phyloP scores from a whole-genome alignment of 179 eudicot genomes.

The Beta lomatogona region DNA sequence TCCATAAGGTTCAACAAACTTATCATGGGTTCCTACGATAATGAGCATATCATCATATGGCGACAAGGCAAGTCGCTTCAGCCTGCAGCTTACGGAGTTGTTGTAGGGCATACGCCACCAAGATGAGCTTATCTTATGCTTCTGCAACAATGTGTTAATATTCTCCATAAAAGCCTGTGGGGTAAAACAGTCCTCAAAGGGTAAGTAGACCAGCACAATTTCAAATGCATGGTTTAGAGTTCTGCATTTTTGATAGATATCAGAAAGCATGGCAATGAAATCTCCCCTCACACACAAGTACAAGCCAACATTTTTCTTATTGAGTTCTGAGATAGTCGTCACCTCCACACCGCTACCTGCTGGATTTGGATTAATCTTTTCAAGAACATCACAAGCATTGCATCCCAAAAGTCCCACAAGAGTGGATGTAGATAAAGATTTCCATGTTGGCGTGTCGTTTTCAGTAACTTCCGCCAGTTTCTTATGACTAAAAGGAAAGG shows the following conservation, averaged over 20 bases:
- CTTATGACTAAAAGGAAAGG: neutral
- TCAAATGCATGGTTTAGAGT: neutral
- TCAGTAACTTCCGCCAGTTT: neutral
- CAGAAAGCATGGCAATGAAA: neutral
- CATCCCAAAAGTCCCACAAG: neutral
- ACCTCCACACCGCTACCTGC: neutral
- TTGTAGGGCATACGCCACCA: neutral
- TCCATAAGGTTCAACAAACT: neutral
- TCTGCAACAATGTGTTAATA: neutral
- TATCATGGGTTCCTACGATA: neutral
- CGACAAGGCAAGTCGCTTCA: neutral
- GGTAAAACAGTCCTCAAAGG: neutral
- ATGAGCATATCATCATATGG: neutral
- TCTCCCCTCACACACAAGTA: neutral
- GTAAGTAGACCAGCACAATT: slow-evolving; percentile 6
- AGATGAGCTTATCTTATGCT: neutral
- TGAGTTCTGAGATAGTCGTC: neutral
- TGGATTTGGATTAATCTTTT: neutral
- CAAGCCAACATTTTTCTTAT: neutral
- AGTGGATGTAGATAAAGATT: neutral
- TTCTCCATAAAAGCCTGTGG: neutral
- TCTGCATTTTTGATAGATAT: neutral
- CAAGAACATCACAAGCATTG: neutral
- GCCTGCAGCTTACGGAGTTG: neutral
- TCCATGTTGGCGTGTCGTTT: neutral